Base-by-base conservation (phyloP, 148 eudicot genomes). In the Diospyros kaki region DNA sequence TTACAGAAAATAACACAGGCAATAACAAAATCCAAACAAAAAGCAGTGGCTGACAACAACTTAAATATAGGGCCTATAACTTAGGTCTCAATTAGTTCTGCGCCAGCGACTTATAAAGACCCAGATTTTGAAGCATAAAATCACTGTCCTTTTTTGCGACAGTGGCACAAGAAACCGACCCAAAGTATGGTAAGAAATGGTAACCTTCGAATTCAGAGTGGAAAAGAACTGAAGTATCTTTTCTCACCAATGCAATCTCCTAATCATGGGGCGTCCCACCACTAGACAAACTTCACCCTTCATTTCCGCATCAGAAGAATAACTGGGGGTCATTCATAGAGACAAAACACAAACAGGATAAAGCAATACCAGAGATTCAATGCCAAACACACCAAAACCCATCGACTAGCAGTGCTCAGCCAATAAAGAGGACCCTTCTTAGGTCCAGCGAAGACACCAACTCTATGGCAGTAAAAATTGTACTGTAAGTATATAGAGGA, bases 271-370 rank as follows among this genome's bases (percentile, higher is more conserved):
- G 64, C 64, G 64, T 28, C 64, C 64, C 64, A 60, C 64, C 64
- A 17, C 28, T 60, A 17, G 64, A 60, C 64, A 7, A 28, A 60
- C 64, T 18, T 18, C 41, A 18, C 40, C 40, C 41, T 38, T 28
- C 40, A 9, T 17, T 60, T 60, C 40, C 41, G 6, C 9, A 60
- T 9, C 9, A 60, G 28, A 38, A 60, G 64, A 60, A 60, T 18
- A 14, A 7, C 50, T 65, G 52, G 68, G 68, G 68, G 28, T 41
- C 68, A 65, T 11, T 51, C 68, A 44, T 65, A 40, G 42, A 65
- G 45, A 64, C 68, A 64, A 40, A 2, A 2, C 6, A 41, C 12
- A 38, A 44, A 59, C 44, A 64, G 68, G 15, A 6, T 42, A 0
- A 64, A 44, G 68, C 13, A 42, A 65, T 5, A 40, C 68, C 15